phyloP scores from a whole-genome alignment of 2,329 filamentous ascomycete species.

The Dactylellina leptospora region DNA sequence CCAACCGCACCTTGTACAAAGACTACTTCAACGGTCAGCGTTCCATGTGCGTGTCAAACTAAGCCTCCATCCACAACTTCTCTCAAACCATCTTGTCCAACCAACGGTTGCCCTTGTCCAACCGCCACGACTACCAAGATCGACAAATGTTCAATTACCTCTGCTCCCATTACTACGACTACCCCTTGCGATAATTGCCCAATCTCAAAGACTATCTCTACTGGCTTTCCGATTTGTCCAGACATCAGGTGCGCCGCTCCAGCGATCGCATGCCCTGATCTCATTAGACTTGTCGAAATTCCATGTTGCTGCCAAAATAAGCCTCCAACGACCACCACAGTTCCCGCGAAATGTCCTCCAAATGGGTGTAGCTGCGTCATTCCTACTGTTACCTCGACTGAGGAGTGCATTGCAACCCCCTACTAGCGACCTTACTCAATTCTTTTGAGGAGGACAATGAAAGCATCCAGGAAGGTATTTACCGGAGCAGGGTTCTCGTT shows the following conservation, averaged over 20 bases:
- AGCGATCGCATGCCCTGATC: conserved; percentile 14
- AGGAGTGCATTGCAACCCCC: conserved; percentile 14
- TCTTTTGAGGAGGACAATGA: too few species aligned
- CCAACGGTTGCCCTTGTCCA: conserved; percentile 28
- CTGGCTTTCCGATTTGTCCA: conserved; percentile 33
- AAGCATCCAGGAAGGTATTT: too few species aligned
- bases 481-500: too few species aligned
- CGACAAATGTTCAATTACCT: conserved; percentile 12
- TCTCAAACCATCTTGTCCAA: conserved; percentile 27
- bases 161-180: background rate
- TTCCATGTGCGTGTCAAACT: conserved; percentile 36
- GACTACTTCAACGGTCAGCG: conserved; percentile 13
- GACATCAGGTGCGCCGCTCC: conserved; percentile 18
- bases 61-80: conserved; percentile 35
- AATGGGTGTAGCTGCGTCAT: conserved; percentile 44
- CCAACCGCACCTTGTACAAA: conserved; percentile 21
- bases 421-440: too few species aligned
- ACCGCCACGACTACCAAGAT: conserved; percentile 10
- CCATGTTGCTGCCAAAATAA: conserved; percentile 36
- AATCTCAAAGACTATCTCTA: conserved; percentile 23
- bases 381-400: conserved; percentile 29
- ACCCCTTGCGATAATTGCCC: conserved; percentile 32
- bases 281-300: conserved; percentile 22
- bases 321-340: conserved; percentile 29
- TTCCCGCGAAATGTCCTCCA: conserved; percentile 30